phyloP scores from a whole-genome alignment of 495 filamentous ascomycete genomes.

The Filosporella fistucella region DNA sequence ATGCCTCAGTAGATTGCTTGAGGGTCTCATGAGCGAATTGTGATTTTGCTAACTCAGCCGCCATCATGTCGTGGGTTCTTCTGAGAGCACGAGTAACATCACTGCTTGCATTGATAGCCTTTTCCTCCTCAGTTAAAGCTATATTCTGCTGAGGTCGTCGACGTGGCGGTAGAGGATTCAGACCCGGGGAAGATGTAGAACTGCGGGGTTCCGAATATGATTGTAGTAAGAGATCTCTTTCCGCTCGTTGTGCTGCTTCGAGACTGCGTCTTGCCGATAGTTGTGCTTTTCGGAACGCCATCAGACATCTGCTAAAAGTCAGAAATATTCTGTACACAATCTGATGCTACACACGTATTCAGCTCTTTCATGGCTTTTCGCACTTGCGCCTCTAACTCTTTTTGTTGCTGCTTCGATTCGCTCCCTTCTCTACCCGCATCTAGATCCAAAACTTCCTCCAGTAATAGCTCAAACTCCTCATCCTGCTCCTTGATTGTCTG shows the following conservation, averaged over 20 bases:
- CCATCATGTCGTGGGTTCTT: constrained; percentile 80
- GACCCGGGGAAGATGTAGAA: constrained; percentile 21
- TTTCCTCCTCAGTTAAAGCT: constrained; percentile 48
- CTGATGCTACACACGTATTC: constrained; percentile 6
- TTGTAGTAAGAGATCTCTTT: constrained; percentile 75
- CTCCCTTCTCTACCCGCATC: constrained; percentile 37
- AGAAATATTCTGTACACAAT: background rate
- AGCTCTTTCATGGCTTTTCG: constrained; percentile 37
- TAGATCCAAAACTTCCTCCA: constrained; percentile 72
- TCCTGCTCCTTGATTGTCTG: constrained; percentile 78
- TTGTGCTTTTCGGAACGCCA: constrained; percentile 79
- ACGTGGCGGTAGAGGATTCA: constrained; percentile 12
- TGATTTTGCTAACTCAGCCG: constrained; percentile 73
- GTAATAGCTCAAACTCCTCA: constrained; percentile 77
- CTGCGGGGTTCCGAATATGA: constrained; percentile 38
- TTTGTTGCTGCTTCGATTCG: constrained; percentile 23
- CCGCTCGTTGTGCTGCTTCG: constrained; percentile 64
- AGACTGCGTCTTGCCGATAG: constrained; percentile 75
- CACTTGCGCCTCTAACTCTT: constrained; percentile 18
- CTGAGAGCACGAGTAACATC: constrained; percentile 83
- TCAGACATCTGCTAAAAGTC: constrained; percentile 50
- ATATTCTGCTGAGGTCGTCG: constrained; percentile 28
- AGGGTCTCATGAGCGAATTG: constrained; percentile 87
- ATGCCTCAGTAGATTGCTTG: constrained; percentile 72
- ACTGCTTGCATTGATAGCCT: constrained; percentile 64